Evolutionary conservation across 1,139 yeast species (phyloP), one percentile per base, ranked within the genome.

Genomic region (Entelexis paramagnoliae): DNA sequence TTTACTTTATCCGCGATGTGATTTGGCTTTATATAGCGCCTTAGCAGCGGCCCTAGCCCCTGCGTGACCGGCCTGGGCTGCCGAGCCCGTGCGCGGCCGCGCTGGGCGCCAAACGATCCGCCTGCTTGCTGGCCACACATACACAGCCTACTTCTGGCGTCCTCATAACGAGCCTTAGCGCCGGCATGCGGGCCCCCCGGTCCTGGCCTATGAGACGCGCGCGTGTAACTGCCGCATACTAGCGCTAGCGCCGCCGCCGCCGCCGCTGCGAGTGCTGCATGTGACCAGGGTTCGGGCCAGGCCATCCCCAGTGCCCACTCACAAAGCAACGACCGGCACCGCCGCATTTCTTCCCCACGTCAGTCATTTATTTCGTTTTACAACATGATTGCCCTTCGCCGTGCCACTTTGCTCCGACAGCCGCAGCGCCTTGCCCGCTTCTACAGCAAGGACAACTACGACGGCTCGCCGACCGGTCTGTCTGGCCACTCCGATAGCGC

Each of bases 301-400:
- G 26, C 42, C 42, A 11, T 6, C n/a, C n/a, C n/a, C n/a, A n/a
- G 30, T 14, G 44, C 44, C 44, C 42, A 39, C 20, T 30, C 46
- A 30, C 38, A 32, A 20, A 42, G 34, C 46, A 42, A n/a, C n/a
- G 26, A 19, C n/a, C 39, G 32, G 29, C 29, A 43, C 17, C 35
- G 17, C 10, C 19, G 6, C 4, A 17, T 10, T 35, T 3, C 38
- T 19, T 22, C 39, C 36, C 47, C 47, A 33, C 36, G 32, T 20
- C 32, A 10, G 9, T 7, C 9, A 28, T 3, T n/a, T n/a, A 10
- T 7, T n/a, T 19, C 9, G 2, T 20, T 6, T 42, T 17, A 17
- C 34, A n/a, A 40, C 44, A 59, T 59, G 62, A 42, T 58, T 44
- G 54, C 59, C 40, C 48, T 58, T 17, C 61, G 62, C 34, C 59